Base-by-base conservation (phyloP, 2,329 filamentous ascomycete genomes). In the Neurospora sp. region DNA sequence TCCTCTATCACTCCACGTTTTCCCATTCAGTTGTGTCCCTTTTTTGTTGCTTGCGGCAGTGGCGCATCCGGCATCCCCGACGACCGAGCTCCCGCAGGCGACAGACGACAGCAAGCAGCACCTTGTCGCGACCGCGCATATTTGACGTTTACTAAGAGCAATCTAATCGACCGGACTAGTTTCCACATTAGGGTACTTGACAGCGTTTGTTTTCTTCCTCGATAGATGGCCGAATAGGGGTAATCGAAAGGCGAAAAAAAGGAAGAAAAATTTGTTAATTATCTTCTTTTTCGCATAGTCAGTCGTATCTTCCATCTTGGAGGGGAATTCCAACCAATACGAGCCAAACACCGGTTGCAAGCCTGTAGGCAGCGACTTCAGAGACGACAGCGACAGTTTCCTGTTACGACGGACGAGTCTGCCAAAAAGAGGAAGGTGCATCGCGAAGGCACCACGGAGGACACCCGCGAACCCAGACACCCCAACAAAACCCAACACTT, bases 351-450 rank as follows among this genome's bases (percentile, higher is more conserved):
- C 39, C 52, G 68, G n/a, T 23, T 42, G 28, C 68, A 40, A n/a
- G 67, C 36, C 69, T 28, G 46, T 68, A 62, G 15, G 52, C 52
- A 33, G 7, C 52, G 52, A 62, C 23, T 68, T n/a, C 67, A 71
- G 28, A 28, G 28, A 28, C 28, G 28, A 28, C 28, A 28, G 40
- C 66, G 66, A 58, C 70, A 68, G n/a, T 71, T 72, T 67, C 70
- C 72, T 66, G 67, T 73, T 73, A 33, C 66, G 70, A 68, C 68
- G 67, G 58, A 70, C 72, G 69, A 28, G 28, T 62, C 69, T 72
- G 70, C 74, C 73, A 67, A 72, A 74, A 75, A 68, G 69, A 74
- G 73, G 46, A 73, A 75, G 71, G 73, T 72, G 71, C 74, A 73
- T 62, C 68, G 68, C 39, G 42, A 46, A n/a, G n/a, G 7, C 42